phyloP scores from a whole-genome alignment of 139 green algal species.

The Asterochloris erici region DNA sequence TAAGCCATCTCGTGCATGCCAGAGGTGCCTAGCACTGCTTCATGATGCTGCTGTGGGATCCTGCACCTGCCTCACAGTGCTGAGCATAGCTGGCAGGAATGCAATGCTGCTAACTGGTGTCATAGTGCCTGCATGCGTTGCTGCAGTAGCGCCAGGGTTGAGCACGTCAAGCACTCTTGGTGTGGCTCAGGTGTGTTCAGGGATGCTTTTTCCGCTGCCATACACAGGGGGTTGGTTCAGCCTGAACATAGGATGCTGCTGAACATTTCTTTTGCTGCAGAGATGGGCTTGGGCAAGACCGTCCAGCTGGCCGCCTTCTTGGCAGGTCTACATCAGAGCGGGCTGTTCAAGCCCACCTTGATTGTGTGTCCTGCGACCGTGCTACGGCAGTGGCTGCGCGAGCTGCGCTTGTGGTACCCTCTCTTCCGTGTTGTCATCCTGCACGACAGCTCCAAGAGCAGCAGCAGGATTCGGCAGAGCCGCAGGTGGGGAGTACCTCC shows the following conservation, averaged over 20 bases:
- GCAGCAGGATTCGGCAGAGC: conserved; percentile 1
- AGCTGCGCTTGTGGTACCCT: conserved; percentile 81
- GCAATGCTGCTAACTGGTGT: too few relatives aligned
- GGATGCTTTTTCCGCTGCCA: too few relatives aligned
- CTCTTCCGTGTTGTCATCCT: conserved; percentile 75
- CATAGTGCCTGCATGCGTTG: too few relatives aligned
- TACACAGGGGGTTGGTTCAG: too few relatives aligned
- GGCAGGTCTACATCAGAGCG: conserved; percentile 67
- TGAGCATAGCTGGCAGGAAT: background rate
- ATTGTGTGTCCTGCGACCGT: conserved; percentile 93
- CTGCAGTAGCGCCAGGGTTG: too few relatives aligned
- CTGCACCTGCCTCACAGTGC: background rate
- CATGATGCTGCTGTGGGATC: conserved; percentile 30
- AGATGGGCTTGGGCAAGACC: conserved; percentile 82
- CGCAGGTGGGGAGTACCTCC: background rate
- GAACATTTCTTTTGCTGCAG: background rate
- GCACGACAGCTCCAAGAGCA: conserved; percentile 59
- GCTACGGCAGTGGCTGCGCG: conserved; percentile 91
- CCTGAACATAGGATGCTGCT: too few relatives aligned
- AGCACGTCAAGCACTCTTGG: too few relatives aligned
- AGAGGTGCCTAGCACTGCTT: conserved; percentile 35
- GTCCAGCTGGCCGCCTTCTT: conserved; percentile 81
- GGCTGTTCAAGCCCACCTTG: conserved; percentile 73
- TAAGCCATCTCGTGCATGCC: conserved; percentile 43
- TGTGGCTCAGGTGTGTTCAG: too few relatives aligned